phyloP scores from a whole-genome alignment of 169 alveolate genomes.

The Plasmodium knowlesi region DNA sequence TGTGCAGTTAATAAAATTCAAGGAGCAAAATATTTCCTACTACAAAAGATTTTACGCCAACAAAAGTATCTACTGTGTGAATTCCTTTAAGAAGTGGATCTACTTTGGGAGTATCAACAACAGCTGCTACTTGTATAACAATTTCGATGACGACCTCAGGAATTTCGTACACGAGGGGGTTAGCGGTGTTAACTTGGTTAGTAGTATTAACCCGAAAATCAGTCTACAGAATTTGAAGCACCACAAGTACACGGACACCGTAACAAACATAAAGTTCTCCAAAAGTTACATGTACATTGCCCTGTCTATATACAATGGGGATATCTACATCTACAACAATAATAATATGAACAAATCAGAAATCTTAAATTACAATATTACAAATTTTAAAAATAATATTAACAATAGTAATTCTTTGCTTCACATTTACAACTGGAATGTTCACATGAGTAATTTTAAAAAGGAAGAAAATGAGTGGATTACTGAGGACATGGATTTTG shows the following conservation, averaged over 20 bases:
- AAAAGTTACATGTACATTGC: conserved; percentile 36
- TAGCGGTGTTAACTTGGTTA: neutral
- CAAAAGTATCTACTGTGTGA: conserved; percentile 62
- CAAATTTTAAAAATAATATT: conserved; percentile 48
- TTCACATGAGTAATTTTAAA: neutral
- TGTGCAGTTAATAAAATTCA: neutral
- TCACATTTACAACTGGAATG: conserved; percentile 55
- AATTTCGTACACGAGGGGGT: neutral
- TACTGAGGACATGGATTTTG: conserved; percentile 49
- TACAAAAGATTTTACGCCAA: conserved; percentile 37
- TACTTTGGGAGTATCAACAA: conserved; percentile 71
- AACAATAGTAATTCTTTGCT: conserved; percentile 43
- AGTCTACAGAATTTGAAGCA: conserved; percentile 10
- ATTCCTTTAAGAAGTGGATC: conserved; percentile 52
- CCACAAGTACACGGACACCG: conserved; percentile 69
- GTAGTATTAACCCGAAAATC: neutral
- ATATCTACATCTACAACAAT: conserved; percentile 64
- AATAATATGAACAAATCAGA: conserved; percentile 39
- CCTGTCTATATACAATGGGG: conserved; percentile 57
- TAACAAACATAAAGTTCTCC: conserved; percentile 57
- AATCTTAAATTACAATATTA: conserved; percentile 29
- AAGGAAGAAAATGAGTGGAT: conserved; percentile 6
- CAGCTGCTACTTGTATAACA: conserved; percentile 43
- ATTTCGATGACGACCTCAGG: conserved; percentile 29
- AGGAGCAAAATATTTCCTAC: conserved; percentile 25